Conservation (phyloP, 2,329 filamentous ascomycete genomes). For the Aureobasidium sp. region DNA sequence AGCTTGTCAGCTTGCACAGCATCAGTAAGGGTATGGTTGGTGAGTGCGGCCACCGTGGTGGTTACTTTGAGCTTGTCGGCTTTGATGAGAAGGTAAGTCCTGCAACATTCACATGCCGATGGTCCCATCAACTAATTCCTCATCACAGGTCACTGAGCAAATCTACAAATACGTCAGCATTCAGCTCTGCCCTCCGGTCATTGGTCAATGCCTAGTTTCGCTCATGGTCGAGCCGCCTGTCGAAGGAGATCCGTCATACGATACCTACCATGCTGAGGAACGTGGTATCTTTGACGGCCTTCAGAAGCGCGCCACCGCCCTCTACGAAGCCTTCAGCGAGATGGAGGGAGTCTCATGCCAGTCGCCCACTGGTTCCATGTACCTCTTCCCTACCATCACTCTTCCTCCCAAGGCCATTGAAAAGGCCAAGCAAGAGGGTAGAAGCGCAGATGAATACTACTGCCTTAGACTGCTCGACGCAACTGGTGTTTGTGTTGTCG, state of each 20-base stretch:
- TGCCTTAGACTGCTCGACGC: conserved; percentile 82
- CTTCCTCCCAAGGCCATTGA: conserved; percentile 68
- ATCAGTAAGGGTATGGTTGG: conserved; percentile 98
- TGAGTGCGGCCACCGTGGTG: conserved; percentile 94
- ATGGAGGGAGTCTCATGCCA: conserved; percentile 97
- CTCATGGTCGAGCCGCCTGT: conserved; percentile 94
- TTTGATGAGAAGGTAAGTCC: conserved; percentile 52
- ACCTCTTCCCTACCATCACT: conserved; percentile 91
- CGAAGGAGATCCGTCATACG: conserved; percentile 73
- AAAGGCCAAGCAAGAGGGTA: conserved; percentile 64
- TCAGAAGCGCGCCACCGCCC: conserved; percentile 67
- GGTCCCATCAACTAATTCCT: conserved; percentile 15
- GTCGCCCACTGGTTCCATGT: conserved; percentile 91
- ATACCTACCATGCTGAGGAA: conserved; percentile 80
- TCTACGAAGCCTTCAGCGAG: conserved; percentile 81
- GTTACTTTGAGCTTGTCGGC: conserved; percentile 92
- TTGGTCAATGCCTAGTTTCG: conserved; percentile 93
- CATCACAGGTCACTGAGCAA: conserved; percentile 67
- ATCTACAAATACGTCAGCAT: conserved; percentile 99
- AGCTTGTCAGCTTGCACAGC: conserved; percentile 87
- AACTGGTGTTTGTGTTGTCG: conserved; percentile 89
- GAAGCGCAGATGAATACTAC: conserved; percentile 86
- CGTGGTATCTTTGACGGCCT: conserved; percentile 71
- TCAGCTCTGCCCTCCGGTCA: conserved; percentile 88
- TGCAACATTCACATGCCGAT: background rate